These are phyloP conservation scores for Arachis stenosperma DNA, from an alignment of 306 rosid genomes.

Conservation along the genomic window DNA sequence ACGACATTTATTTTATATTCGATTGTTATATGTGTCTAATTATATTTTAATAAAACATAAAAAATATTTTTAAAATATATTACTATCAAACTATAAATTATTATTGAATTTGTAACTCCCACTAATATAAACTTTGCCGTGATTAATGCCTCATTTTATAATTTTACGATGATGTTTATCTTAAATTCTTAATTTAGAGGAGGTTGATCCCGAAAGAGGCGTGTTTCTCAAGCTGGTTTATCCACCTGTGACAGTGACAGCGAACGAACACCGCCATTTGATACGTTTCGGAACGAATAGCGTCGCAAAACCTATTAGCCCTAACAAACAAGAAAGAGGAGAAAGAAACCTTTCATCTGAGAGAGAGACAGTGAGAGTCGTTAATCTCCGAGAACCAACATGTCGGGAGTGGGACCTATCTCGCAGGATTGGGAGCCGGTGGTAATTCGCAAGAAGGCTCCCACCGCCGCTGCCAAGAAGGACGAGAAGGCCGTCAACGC, in stretches of 20 bases:
- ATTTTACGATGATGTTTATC: too few species aligned
- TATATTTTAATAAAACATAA: too few species aligned
- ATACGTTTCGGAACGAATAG: neutral
- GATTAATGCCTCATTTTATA: too few species aligned
- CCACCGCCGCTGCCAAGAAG: constrained; percentile 84
- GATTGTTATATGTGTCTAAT: too few species aligned
- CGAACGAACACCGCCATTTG: neutral
- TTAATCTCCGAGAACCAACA: constrained; percentile 21
- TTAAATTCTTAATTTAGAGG: too few species aligned
- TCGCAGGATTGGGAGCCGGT: constrained; percentile 93
- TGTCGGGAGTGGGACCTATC: constrained; percentile 80
- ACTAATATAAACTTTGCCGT: too few species aligned
- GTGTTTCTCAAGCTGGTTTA: neutral
- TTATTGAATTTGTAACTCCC: too few species aligned
- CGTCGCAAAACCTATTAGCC: constrained; percentile 13
- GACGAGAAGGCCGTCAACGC: constrained; percentile 96
- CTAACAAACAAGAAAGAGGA: neutral
- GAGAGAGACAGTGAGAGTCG: neutral
- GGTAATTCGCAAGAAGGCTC: constrained; percentile 83
- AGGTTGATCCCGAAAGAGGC: neutral
- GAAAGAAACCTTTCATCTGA: neutral
- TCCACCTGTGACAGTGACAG: too few species aligned
- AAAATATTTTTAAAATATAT: too few species aligned
- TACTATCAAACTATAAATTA: too few species aligned
- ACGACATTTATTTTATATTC: too few species aligned